These are phyloP conservation scores for Phaeosphaeriaceae sp. DNA, from an alignment of 2,329 filamentous ascomycete genomes.

Conservation along the genomic window DNA sequence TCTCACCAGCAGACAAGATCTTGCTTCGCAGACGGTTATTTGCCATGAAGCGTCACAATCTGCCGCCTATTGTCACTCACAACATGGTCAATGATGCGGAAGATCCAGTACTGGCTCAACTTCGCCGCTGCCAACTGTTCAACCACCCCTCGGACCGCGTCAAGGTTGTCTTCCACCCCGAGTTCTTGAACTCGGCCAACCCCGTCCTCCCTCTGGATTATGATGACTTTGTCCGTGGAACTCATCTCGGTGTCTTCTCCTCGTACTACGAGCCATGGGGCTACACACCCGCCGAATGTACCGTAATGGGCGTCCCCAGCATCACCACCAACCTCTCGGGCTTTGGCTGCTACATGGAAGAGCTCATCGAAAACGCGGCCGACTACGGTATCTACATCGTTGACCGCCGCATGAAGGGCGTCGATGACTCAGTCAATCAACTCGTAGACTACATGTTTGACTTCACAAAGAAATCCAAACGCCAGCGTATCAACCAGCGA, in stretches of 20 bases:
- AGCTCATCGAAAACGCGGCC: conserved; percentile 95
- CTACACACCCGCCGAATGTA: conserved; percentile 97
- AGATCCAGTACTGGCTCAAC: conserved; percentile 94
- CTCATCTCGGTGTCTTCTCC: conserved; percentile 91
- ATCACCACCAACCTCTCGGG: conserved; percentile 98
- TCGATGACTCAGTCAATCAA: conserved; percentile 97
- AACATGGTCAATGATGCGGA: conserved; percentile 97
- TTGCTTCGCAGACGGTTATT: conserved; percentile 89
- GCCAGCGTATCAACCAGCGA: conserved; percentile 97
- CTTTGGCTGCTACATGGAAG: conserved; percentile 99
- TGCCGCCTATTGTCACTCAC: conserved; percentile 96
- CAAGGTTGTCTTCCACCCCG: conserved; percentile 97
- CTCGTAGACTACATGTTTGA: conserved; percentile 92
- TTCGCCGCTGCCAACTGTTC: conserved; percentile 94
- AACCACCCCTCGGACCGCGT: conserved; percentile 94
- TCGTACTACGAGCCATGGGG: conserved; percentile 99
- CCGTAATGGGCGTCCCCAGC: conserved; percentile 97
- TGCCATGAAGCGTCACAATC: conserved; percentile 89
- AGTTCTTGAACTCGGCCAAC: conserved; percentile 95
- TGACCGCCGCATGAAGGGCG: conserved; percentile 90
- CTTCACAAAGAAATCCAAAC: conserved; percentile 88
- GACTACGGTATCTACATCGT: conserved; percentile 99
- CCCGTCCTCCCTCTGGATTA: conserved; percentile 95
- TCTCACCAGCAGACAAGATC: conserved; percentile 90
- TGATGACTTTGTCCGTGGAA: conserved; percentile 97